phyloP scores from a whole-genome alignment of 2,329 filamentous ascomycete species.

The Ceratocystis albifundus region DNA sequence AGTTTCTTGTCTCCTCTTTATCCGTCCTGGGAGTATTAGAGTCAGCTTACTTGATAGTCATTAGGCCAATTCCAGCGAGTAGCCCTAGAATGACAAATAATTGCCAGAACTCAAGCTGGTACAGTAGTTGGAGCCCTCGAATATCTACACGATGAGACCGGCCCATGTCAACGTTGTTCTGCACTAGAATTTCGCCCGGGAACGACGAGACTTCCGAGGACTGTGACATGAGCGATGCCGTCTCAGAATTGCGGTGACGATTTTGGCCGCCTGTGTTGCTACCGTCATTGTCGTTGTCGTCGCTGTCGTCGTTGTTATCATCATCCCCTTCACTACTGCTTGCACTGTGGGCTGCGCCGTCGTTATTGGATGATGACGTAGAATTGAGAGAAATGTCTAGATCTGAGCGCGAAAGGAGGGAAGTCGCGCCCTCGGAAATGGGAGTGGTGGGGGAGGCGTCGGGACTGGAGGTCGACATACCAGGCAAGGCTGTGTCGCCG shows the following conservation, averaged over 20 bases:
- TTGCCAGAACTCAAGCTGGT: slow-evolving; percentile 75
- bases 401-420: not conserved
- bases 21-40: not conserved
- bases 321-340: not conserved
- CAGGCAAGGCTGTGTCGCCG: slow-evolving; percentile 33
- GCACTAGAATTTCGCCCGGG: slow-evolving; percentile 40
- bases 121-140: slow-evolving; percentile 65
- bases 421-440: not conserved
- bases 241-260: slow-evolving; percentile 48
- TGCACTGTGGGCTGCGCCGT: slow-evolving; percentile 26
- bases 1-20: not conserved
- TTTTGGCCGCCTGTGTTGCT: slow-evolving; percentile 24
- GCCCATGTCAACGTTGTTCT: slow-evolving; percentile 56
- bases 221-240: slow-evolving; percentile 63
- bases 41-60: slow-evolving; percentile 87
- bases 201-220: slow-evolving; percentile 42
- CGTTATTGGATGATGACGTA: slow-evolving; percentile 24
- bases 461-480: slow-evolving; percentile 42
- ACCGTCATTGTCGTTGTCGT: slow-evolving; percentile 25
- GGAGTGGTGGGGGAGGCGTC: slow-evolving; percentile 8
- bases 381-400: slow-evolving; percentile 5
- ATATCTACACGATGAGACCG: slow-evolving; percentile 80
- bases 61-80: slow-evolving; percentile 84
- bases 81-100: slow-evolving; percentile 77
- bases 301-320: slow-evolving; percentile 27